Conservation (phyloP, 2,329 filamentous ascomycete genomes). For the Fusarium fujikuroi region DNA sequence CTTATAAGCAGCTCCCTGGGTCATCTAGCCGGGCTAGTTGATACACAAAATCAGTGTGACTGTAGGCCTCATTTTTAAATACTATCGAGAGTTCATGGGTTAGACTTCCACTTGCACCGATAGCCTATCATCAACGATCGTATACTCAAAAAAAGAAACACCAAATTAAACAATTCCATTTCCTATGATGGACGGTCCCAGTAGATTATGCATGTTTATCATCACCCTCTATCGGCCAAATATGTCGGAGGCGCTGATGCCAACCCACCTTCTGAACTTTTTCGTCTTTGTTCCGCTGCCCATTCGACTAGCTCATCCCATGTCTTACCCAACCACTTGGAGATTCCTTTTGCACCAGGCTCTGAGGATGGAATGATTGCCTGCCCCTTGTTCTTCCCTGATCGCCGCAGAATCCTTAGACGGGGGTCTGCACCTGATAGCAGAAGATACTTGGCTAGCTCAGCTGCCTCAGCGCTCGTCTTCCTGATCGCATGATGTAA, state of each 20-base stretch:
- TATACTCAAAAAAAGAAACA: too few species aligned
- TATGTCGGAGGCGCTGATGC: fast-evolving
- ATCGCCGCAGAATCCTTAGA: too few species aligned
- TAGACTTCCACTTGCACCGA: too few species aligned
- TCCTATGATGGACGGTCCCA: too few species aligned
- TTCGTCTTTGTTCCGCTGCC: background rate
- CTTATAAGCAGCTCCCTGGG: too few species aligned
- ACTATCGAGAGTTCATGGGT: too few species aligned
- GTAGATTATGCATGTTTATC: too few species aligned
- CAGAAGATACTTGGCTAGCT: background rate
- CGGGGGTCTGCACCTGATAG: background rate
- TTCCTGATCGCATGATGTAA: fast-evolving
- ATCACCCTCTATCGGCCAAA: fast-evolving
- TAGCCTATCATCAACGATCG: too few species aligned
- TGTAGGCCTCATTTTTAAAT: too few species aligned
- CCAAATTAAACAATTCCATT: too few species aligned
- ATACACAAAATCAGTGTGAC: fast-evolving
- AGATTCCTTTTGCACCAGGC: background rate
- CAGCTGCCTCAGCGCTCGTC: background rate
- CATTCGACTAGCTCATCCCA: background rate
- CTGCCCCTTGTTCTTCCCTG: background rate
- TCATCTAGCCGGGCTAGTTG: too few species aligned
- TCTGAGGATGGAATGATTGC: fast-evolving
- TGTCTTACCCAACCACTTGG: background rate
- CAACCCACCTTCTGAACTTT: fast-evolving